These are phyloP conservation scores for Acanthamoeba healyi DNA, from an alignment of 208 protist genomes.

Conservation along the genomic window DNA sequence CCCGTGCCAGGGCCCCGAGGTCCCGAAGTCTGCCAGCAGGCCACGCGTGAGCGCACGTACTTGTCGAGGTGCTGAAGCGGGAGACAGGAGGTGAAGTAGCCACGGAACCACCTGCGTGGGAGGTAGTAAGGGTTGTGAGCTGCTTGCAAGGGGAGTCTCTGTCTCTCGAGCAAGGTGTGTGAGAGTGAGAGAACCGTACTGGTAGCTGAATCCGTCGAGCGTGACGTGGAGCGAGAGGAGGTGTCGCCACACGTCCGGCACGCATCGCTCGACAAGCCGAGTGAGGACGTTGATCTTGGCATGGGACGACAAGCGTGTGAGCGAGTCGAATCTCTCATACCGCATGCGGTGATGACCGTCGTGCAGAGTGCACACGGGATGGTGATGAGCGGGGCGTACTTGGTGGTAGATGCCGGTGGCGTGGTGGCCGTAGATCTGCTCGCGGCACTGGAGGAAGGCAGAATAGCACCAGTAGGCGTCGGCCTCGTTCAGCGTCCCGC, in stretches of 20 bases:
- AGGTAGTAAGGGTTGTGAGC: not conserved
- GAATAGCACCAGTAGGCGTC: slow-evolving; percentile 50
- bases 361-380: not conserved
- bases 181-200: slow-evolving; percentile 7
- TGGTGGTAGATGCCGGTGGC: slow-evolving; percentile 70
- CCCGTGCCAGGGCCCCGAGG: no score
- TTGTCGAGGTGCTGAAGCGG: not conserved
- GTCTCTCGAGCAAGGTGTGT: not conserved
- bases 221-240: not conserved
- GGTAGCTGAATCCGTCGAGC: slow-evolving; percentile 49
- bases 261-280: not conserved
- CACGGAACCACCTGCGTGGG: slow-evolving; percentile 21
- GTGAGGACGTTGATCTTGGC: slow-evolving; percentile 41
- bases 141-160: no score
- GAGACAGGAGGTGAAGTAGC: slow-evolving; percentile 46
- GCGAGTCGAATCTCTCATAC: no score
- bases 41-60: not conserved
- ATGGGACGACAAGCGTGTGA: not conserved
- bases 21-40: no score
- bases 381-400: not conserved
- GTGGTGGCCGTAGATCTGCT: slow-evolving; percentile 62
- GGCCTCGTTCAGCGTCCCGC: slow-evolving; percentile 18
- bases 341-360: no score
- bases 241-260: slow-evolving; percentile 50
- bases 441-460: slow-evolving; percentile 4